A percentile compares a stretch with the other conserved stretches of the same genome.
Evolutionary conservation across 2,329 filamentous ascomycete genomes (phyloP).

Genomic region (Hymenoscyphus repandus): DNA sequence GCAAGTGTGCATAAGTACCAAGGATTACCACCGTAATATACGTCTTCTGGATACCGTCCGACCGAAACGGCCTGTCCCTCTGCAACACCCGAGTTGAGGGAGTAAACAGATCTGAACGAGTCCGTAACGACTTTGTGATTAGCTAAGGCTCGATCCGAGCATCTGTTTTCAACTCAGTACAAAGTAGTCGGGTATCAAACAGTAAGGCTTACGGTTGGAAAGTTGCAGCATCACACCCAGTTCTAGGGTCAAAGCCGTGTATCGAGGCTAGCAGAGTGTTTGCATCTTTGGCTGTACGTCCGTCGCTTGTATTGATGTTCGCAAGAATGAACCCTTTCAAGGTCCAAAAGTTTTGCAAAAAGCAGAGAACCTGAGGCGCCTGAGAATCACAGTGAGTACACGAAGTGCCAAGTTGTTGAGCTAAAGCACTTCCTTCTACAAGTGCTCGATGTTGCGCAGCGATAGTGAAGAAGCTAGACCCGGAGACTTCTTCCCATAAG

Average conservation of each 20-base stretch:
- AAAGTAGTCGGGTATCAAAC: not conserved
- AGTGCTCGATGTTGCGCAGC: constrained; percentile 65
- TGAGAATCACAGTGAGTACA: constrained; percentile 57
- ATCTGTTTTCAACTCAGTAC: constrained; percentile 18
- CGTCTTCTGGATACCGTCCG: constrained; percentile 66
- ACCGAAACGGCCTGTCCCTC: constrained; percentile 55
- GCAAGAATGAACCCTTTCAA: constrained; percentile 57
- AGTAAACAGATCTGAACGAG: constrained; percentile 67
- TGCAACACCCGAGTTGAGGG: constrained; percentile 61
- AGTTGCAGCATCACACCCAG: constrained; percentile 62
- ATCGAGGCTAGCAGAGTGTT: constrained; percentile 65
- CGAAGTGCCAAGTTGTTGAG: constrained; percentile 54
- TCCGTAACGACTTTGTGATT: constrained; percentile 75
- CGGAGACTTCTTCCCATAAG: constrained; percentile 76
- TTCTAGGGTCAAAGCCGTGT: constrained; percentile 62
- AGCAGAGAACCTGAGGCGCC: constrained; percentile 68
- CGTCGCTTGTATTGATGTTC: constrained; percentile 60
- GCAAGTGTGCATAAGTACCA: constrained; percentile 76
- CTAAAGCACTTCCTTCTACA: constrained; percentile 62
- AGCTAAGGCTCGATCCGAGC: constrained; percentile 50
- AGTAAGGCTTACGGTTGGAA: constrained; percentile 62
- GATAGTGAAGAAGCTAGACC: constrained; percentile 75
- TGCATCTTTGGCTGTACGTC: constrained; percentile 63
- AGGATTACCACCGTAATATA: constrained; percentile 73
- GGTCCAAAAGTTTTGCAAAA: constrained; percentile 66